Percentiles rank a stretch among this genome's conserved stretches.
Conservation (phyloP, 441 rosid genomes). For the Erysimum cheiri region DNA sequence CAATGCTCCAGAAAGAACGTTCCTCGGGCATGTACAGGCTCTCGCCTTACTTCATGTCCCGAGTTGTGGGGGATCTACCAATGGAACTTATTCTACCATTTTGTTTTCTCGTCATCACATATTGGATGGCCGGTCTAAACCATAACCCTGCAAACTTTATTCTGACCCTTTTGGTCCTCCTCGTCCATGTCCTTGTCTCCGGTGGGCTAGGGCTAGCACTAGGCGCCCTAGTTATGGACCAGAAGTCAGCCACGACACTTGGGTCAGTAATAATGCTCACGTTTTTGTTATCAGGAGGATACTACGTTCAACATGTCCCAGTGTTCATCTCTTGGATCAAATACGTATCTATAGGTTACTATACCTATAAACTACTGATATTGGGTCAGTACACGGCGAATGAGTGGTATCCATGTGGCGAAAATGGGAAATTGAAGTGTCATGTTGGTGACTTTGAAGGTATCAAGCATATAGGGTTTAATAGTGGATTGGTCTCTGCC, state of each 20-base stretch:
- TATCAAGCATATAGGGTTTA: conserved; percentile 56
- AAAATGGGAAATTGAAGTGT: conserved; percentile 53
- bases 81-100: conserved; percentile 73
- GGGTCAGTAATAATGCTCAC: conserved; percentile 87
- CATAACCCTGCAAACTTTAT: conserved; percentile 47
- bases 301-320: conserved; percentile 82
- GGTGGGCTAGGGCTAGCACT: conserved; percentile 89
- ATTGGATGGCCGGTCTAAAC: conserved; percentile 79
- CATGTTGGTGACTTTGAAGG: conserved; percentile 71
- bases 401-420: conserved; percentile 67
- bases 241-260: conserved; percentile 77
- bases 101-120: conserved; percentile 56
- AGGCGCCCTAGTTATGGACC: conserved; percentile 85
- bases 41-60: conserved; percentile 58
- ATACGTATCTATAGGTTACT: conserved; percentile 79
- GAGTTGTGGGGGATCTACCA: conserved; percentile 64
- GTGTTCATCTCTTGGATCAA: conserved; percentile 79
- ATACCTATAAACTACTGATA: conserved; percentile 77
- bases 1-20: conserved; percentile 80
- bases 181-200: conserved; percentile 78
- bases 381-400: conserved; percentile 68
- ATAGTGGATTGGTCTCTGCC: conserved; percentile 51
- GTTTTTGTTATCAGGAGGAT: conserved; percentile 83
- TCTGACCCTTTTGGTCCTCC: conserved; percentile 54
- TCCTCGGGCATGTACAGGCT: conserved; percentile 84